Evolutionary conservation across 352 stramenopile genomes (phyloP), one percentile per base, ranked within the genome.

Genomic region (Globisporangium radiosum): DNA sequence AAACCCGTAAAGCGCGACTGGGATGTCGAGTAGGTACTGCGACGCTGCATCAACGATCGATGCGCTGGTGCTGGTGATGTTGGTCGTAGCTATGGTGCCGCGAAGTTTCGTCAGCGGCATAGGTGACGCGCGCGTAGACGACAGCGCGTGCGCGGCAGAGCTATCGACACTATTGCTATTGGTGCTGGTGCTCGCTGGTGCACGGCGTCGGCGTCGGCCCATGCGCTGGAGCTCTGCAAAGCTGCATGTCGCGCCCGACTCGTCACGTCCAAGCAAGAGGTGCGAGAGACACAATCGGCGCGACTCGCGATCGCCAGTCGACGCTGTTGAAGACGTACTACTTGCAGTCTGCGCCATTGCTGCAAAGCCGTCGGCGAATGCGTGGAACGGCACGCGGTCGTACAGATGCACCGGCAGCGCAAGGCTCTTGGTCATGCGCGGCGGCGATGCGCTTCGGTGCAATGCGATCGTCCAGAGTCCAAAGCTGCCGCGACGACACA

Each of bases 21-120:
- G 77, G 2, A 92, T 76, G 50, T 92, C 79, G 48, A 88, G 54
- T 43, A 92, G 63, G 48, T 80, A 70, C 3, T 56, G 62, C 65
- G 64, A 72, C 0, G 56, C 45, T 14, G 45, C 56, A 25, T 56
- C 15, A 10, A 66, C 39, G 11, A 36, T 51, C 0, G 54, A 15
- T 3, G 45, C 56, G 5, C 40, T 54, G 45, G 10, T 44, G 58
- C 1, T 52, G 57, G 5, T 47, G 49, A 7, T 54, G 48, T 5
- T 55, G 54, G 25, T 19, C 43, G 49, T 15, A 19, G 52, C 2
- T 50, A 47, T 36, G 45, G 42, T 36, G 57, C 45, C 13, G 58
- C 59, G 15, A 45, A 69, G n/a, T 66, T 51, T 42, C 70, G 61
- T 47, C 62, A 44, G 40, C 40, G 40, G 40, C 40, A 44, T 13